Conservation (phyloP, 768 basidiomycete genomes). For the Rubroboletus satanas region DNA sequence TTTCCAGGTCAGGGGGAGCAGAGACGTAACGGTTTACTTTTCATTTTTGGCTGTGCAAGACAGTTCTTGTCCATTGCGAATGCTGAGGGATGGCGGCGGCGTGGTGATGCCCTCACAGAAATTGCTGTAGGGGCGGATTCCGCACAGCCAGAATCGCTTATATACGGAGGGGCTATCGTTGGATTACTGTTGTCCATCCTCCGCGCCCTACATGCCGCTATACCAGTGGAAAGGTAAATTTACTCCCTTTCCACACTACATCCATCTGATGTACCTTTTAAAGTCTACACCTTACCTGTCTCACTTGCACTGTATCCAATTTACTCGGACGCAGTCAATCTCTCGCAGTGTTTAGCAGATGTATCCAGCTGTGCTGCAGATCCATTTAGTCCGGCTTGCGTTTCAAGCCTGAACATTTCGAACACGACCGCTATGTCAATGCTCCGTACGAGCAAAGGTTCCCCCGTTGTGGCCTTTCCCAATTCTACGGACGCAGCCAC, state of each 20-base stretch:
- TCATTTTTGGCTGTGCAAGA: too few relatives aligned
- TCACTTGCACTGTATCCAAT: background rate
- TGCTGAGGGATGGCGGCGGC: too few relatives aligned
- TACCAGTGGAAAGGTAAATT: conserved; percentile 2
- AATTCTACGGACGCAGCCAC: background rate
- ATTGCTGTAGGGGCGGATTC: too few relatives aligned
- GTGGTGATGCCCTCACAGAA: too few relatives aligned
- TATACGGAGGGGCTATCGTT: background rate
- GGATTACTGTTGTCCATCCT: too few relatives aligned
- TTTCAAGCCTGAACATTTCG: background rate
- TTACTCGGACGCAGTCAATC: background rate
- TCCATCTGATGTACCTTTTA: background rate
- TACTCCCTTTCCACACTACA: background rate
- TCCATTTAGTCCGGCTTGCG: background rate
- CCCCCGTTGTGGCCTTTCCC: background rate
- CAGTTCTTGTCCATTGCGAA: too few relatives aligned
- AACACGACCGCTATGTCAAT: conserved; percentile 10
- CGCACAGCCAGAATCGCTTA: background rate
- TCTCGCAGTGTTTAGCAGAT: conserved; percentile 11
- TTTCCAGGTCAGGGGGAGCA: too few relatives aligned
- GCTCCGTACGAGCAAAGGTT: conserved; percentile 10
- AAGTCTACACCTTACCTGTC: background rate
- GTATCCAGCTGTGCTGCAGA: conserved; percentile 1
- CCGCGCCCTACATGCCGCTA: background rate
- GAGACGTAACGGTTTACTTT: too few relatives aligned